Conservation (phyloP, 768 basidiomycete genomes). For the Cystobasidium ongulense region DNA sequence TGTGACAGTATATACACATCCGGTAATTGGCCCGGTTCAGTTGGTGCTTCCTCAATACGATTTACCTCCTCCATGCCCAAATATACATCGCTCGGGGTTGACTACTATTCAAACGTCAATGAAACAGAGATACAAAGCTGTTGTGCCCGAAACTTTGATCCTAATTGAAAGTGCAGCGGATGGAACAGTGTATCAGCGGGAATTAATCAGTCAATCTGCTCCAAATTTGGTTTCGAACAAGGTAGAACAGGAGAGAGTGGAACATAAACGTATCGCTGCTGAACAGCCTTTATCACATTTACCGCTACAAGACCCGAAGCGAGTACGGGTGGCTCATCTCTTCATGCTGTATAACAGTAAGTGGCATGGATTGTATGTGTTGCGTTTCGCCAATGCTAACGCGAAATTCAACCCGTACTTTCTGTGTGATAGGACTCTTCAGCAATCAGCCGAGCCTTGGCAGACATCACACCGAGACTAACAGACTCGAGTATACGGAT, state of each 20-base stretch:
- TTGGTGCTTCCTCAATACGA: not conserved
- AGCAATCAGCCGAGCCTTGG: not conserved
- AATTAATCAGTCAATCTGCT: not conserved
- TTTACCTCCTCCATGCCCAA: not conserved
- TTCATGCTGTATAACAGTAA: slow-evolving; percentile 2
- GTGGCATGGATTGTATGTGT: not conserved
- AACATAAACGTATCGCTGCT: not conserved
- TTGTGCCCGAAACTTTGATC: not conserved
- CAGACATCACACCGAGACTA: not conserved
- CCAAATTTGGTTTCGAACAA: not conserved
- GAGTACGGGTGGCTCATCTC: not conserved
- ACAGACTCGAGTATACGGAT: not conserved
- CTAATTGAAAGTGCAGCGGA: not conserved
- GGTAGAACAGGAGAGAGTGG: not conserved
- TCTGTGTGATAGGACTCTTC: not conserved
- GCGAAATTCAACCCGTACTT: not conserved
- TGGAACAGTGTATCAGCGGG: not conserved
- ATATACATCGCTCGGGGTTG: not conserved
- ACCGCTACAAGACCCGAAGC: not conserved
- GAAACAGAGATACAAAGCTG: not conserved
- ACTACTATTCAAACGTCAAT: not conserved
- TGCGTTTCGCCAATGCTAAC: not conserved
- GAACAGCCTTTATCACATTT: not conserved
- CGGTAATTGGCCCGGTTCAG: not conserved
- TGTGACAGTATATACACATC: not conserved